Evolutionary conservation across 495 filamentous ascomycete genomes (phyloP).

Genomic region (Geoglossum glabrum): DNA sequence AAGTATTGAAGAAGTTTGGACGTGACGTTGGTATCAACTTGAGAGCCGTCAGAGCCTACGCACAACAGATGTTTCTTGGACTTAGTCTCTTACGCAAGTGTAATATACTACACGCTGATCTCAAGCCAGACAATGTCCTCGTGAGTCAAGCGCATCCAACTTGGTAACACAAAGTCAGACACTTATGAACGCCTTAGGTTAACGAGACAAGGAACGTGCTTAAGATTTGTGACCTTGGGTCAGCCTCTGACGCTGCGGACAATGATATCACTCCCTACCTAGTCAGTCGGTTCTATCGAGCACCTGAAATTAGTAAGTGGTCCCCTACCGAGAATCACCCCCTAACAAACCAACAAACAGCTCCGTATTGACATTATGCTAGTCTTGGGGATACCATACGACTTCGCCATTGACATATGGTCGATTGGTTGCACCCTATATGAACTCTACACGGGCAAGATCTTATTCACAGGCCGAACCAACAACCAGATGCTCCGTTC

Average conservation of each 20-base stretch:
- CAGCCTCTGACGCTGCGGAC: slow-evolving; percentile 73
- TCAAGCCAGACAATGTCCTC: slow-evolving; percentile 94
- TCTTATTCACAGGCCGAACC: slow-evolving; percentile 80
- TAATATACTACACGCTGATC: slow-evolving; percentile 83
- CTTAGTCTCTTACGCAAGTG: slow-evolving; percentile 70
- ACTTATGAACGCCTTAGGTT: slow-evolving; percentile 24
- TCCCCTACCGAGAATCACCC: background rate
- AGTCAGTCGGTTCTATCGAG: slow-evolving; percentile 90
- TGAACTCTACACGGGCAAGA: slow-evolving; percentile 93
- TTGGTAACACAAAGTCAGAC: background rate
- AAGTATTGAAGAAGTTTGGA: slow-evolving; percentile 94
- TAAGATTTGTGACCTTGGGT: slow-evolving; percentile 91
- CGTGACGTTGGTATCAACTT: slow-evolving; percentile 80
- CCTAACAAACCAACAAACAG: background rate
- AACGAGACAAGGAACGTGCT: slow-evolving; percentile 68
- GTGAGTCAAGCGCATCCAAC: slow-evolving; percentile 18
- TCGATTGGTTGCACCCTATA: slow-evolving; percentile 92
- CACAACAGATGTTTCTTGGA: slow-evolving; percentile 83
- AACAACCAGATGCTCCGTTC: slow-evolving; percentile 96
- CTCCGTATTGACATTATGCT: background rate
- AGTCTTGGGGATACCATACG: slow-evolving; percentile 79
- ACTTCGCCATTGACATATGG: slow-evolving; percentile 93
- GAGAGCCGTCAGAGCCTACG: slow-evolving; percentile 66
- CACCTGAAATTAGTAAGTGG: slow-evolving; percentile 60
- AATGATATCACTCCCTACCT: slow-evolving; percentile 86